Percentiles rank a stretch among this genome's conserved stretches.
phyloP scores from a whole-genome alignment of 805 yeast genomes.

The Saturnispora silvae region DNA sequence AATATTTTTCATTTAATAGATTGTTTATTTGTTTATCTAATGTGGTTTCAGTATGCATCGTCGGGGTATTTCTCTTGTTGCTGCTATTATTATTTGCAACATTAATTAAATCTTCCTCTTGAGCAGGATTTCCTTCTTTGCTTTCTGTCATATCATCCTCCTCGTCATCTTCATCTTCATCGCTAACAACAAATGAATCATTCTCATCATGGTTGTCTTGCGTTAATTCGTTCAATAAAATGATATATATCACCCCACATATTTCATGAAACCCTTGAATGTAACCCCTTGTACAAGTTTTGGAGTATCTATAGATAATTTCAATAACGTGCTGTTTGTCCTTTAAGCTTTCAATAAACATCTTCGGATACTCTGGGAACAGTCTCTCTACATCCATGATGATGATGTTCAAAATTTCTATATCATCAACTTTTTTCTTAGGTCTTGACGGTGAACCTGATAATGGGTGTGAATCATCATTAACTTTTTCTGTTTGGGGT shows the following conservation, averaged over 20 bases:
- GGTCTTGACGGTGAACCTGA: constrained; percentile 1
- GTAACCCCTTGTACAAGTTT: constrained; percentile 30
- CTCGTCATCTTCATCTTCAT: constrained; percentile 13
- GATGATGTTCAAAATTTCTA: constrained; percentile 32
- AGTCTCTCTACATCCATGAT: constrained; percentile 43
- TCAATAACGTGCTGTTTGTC: constrained; percentile 28
- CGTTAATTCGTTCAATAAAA: constrained; percentile 29
- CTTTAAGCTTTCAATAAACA: constrained; percentile 21
- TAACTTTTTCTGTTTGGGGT: neutral
- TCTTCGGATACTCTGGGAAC: constrained; percentile 32
- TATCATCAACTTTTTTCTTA: constrained; percentile 17
- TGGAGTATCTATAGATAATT: constrained; percentile 39
- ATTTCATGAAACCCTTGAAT: constrained; percentile 49
- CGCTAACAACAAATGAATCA: too few relatives aligned
- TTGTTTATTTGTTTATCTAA: constrained; percentile 29
- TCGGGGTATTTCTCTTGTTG: neutral
- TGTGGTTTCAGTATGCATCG: neutral
- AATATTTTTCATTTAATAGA: constrained; percentile 29
- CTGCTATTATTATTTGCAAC: neutral
- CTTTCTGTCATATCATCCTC: too few relatives aligned
- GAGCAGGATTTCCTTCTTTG: too few relatives aligned
- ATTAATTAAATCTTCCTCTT: constrained; percentile 7
- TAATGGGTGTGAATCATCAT: neutral
- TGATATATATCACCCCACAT: constrained; percentile 36
- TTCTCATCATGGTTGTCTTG: constrained; percentile 11